Percentiles rank a stretch among this genome's conserved stretches.
Evolutionary conservation across 495 filamentous ascomycete species (phyloP).

Genomic region (Penicillium flavigenum): DNA sequence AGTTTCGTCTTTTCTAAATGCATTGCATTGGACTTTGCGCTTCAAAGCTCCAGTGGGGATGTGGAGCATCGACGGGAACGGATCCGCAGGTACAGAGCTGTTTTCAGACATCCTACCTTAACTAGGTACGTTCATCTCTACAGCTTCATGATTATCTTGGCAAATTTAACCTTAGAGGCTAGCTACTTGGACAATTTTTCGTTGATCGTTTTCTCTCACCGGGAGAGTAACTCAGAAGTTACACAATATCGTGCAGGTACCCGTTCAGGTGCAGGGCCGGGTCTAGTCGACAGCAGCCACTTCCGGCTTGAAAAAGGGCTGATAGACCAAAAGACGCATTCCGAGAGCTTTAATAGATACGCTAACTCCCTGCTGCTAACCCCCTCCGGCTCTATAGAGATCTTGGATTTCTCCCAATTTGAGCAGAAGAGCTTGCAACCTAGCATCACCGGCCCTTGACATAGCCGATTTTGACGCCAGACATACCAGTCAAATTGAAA

Average conservation of each 20-base stretch:
- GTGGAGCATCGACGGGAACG: constrained; percentile 12
- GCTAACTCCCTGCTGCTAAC: too few species aligned
- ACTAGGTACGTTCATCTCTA: too few species aligned
- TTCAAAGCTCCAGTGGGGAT: constrained; percentile 12
- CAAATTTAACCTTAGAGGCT: too few species aligned
- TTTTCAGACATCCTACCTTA: not conserved
- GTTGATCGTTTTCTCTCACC: too few species aligned
- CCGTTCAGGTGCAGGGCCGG: not conserved
- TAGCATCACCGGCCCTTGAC: constrained; percentile 8
- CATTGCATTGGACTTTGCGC: not conserved
- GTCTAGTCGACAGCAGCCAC: too few species aligned
- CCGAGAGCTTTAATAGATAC: too few species aligned
- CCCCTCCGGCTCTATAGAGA: not conserved
- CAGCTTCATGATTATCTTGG: too few species aligned
- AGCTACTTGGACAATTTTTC: too few species aligned
- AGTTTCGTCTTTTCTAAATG: not conserved
- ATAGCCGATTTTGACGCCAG: constrained; percentile 7
- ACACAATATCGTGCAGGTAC: not conserved
- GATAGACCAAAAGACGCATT: too few species aligned
- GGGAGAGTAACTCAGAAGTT: not conserved
- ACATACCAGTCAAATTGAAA: constrained; percentile 9
- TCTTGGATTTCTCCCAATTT: not conserved
- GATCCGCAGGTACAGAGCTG: constrained; percentile 1
- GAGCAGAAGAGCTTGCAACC: constrained; percentile 6
- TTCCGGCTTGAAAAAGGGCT: too few species aligned